Base-by-base conservation (phyloP, 192 early-diverging fungal genomes). In the Podila minutissima region DNA sequence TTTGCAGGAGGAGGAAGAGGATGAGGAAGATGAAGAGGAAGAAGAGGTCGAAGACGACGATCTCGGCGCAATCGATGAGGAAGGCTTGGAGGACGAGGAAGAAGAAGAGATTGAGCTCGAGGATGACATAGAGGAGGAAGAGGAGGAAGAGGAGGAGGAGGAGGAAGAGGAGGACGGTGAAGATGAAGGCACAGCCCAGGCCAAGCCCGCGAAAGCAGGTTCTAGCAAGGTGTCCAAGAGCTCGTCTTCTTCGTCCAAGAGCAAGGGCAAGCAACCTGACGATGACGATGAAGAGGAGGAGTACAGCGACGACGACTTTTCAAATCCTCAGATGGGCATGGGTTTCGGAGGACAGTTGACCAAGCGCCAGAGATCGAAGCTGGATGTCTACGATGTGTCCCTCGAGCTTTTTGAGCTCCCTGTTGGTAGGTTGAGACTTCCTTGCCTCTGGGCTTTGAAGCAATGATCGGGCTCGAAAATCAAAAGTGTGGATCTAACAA, bases 301-400 rank as follows among this genome's bases (percentile, higher is more conserved):
- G 10, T 75, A 69, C 61, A 82, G 74, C n/a, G 69, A 74, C 28
- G 69, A 74, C 12, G 79, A 85, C 41, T 63, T 77, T 37, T 82
- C 83, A 17, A 74, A 66, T 41, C 67, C 74, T 50, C 68, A 69
- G 28, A 58, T 49, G 8, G 71, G 71, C 22, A 78, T 75, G 67
- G 67, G 67, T 15, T 74, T 67, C 50, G 62, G 69, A n/a, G 76
- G 82, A 59, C 79, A 85, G 50, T 67, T 94, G 58, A 94, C 93
- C 9, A 91, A 91, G 41, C 88, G 93, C 31, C 93, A 94, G 75
- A 74, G 92, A 15, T 90, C 92, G 10, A 92, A 88, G 64, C 69
- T 93, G 37, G 89, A 89, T 57, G 82, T 85, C 35, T 87, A 89
- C 31, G 93, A 93, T 75, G 77, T 72, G 20, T 73, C 77, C 7